Evolutionary conservation across 768 basidiomycete species (phyloP).

Genomic region (Boletus coccyginus): DNA sequence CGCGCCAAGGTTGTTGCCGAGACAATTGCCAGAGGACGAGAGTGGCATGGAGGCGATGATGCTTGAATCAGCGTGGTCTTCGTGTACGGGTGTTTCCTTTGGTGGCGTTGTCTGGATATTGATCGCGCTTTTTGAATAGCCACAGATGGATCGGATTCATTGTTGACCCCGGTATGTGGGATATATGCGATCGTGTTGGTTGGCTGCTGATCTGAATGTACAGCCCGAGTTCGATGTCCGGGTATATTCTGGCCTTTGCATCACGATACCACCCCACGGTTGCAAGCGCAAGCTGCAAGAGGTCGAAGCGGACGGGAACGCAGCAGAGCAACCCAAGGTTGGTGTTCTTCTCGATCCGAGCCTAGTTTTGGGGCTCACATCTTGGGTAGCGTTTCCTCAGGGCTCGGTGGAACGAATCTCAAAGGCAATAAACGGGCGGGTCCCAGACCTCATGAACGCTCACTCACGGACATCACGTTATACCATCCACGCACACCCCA

Average conservation of each 20-base stretch:
- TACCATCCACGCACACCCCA: constrained; percentile 1
- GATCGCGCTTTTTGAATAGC: constrained; percentile 5
- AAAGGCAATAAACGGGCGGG: background rate
- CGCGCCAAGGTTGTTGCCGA: constrained; percentile 26
- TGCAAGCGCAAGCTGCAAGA: constrained; percentile 26
- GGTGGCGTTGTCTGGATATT: background rate
- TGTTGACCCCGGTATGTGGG: constrained; percentile 20
- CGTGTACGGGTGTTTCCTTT: constrained; percentile 12
- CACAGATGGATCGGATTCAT: constrained; percentile 1
- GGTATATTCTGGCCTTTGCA: constrained; percentile 21
- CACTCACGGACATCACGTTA: background rate
- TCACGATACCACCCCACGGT: constrained; percentile 21
- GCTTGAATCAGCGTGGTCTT: constrained; percentile 1
- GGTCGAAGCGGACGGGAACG: background rate
- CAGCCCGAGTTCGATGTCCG: constrained; percentile 12
- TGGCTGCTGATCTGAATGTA: background rate
- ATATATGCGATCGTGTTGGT: background rate
- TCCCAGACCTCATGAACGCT: background rate
- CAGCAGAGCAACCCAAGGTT: constrained; percentile 19
- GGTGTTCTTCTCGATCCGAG: background rate
- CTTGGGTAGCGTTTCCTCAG: constrained; percentile 17
- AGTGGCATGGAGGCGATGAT: constrained; percentile 16
- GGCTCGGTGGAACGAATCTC: constrained; percentile 14
- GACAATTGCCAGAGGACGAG: constrained; percentile 26
- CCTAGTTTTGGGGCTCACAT: background rate